These are phyloP conservation scores for Neoarthrinium moseri DNA, from an alignment of 2,329 filamentous ascomycete genomes.

Conservation along the genomic window DNA sequence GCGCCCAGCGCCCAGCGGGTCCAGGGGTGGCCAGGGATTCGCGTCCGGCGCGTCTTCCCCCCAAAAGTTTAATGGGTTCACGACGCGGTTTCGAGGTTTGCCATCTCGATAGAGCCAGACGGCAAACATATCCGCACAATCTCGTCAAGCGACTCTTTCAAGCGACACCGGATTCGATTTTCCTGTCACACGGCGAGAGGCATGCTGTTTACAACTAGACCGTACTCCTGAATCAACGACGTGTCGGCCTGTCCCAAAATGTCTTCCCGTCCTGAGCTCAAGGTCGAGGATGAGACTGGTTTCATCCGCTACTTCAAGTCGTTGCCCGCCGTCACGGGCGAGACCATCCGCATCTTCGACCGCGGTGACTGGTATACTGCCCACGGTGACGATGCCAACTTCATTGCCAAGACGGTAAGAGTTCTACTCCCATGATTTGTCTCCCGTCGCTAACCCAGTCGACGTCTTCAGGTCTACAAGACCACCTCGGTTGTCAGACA, in stretches of 20 bases:
- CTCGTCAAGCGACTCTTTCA: too few relatives aligned
- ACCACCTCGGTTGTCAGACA: slow-evolving; percentile 93
- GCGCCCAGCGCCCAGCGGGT: too few relatives aligned
- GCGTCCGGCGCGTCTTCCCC: slow-evolving; percentile 8
- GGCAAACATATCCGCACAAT: too few relatives aligned
- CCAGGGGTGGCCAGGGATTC: slow-evolving; percentile 4
- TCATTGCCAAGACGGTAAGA: slow-evolving; percentile 76
- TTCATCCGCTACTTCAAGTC: slow-evolving; percentile 97
- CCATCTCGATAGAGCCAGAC: too few relatives aligned
- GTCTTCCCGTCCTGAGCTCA: slow-evolving; percentile 56
- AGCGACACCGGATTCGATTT: too few relatives aligned
- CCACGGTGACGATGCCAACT: slow-evolving; percentile 81
- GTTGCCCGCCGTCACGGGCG: slow-evolving; percentile 68
- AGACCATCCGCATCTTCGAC: slow-evolving; percentile 88
- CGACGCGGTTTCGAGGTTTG: slow-evolving; percentile 6
- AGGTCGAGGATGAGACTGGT: slow-evolving; percentile 91
- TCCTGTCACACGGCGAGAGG: too few relatives aligned
- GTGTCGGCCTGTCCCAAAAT: slow-evolving; percentile 33
- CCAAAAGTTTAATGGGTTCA: slow-evolving; percentile 5
- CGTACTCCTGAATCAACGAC: too few relatives aligned
- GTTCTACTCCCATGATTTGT: slow-evolving; percentile 15
- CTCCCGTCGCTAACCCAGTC: not conserved
- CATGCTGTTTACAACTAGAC: too few relatives aligned
- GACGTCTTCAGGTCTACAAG: slow-evolving; percentile 77
- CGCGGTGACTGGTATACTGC: slow-evolving; percentile 94